Percentiles rank a stretch among this genome's conserved stretches.
These are phyloP conservation scores for Phytophthora palmivora DNA, from an alignment of 352 stramenopile genomes.

Conservation along the genomic window DNA sequence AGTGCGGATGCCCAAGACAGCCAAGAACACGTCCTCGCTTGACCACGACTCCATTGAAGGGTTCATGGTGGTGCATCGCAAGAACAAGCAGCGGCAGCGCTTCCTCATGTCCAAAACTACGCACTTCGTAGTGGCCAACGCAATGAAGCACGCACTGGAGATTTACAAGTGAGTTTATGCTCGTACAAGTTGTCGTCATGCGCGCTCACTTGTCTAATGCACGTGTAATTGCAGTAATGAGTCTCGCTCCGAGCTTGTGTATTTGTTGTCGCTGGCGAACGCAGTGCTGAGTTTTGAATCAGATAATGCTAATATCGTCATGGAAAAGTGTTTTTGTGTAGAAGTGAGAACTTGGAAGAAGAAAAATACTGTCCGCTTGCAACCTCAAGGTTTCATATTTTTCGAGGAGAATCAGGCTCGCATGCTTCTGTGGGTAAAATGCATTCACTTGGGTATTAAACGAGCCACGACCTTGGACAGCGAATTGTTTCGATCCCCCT, in stretches of 20 bases:
- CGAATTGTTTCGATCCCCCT: conserved; percentile 45
- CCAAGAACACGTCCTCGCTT: conserved; percentile 38
- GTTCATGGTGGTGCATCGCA: conserved; percentile 69
- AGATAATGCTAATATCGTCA: conserved; percentile 70
- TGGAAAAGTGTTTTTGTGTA: conserved; percentile 82
- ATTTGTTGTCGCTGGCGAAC: conserved; percentile 64
- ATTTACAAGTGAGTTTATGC: conserved; percentile 53
- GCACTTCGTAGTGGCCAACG: conserved; percentile 61
- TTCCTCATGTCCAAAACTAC: conserved; percentile 53
- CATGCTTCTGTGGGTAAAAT: conserved; percentile 82
- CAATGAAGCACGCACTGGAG: conserved; percentile 59
- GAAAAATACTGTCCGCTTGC: conserved; percentile 60
- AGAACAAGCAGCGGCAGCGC: conserved; percentile 65
- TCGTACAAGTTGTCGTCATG: not conserved
- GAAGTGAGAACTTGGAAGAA: conserved; percentile 80
- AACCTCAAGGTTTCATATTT: conserved; percentile 74
- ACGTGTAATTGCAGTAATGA: conserved; percentile 45
- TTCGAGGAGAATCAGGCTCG: conserved; percentile 73
- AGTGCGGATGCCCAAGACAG: conserved; percentile 18
- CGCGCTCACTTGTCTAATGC: not conserved
- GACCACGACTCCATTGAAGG: conserved; percentile 56
- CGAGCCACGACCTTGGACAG: conserved; percentile 45
- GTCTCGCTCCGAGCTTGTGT: conserved; percentile 56
- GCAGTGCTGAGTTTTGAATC: conserved; percentile 71
- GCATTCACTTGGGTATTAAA: conserved; percentile 76